phyloP scores from a whole-genome alignment of 2,329 filamentous ascomycete species.

The Beauveria rudraprayagi region DNA sequence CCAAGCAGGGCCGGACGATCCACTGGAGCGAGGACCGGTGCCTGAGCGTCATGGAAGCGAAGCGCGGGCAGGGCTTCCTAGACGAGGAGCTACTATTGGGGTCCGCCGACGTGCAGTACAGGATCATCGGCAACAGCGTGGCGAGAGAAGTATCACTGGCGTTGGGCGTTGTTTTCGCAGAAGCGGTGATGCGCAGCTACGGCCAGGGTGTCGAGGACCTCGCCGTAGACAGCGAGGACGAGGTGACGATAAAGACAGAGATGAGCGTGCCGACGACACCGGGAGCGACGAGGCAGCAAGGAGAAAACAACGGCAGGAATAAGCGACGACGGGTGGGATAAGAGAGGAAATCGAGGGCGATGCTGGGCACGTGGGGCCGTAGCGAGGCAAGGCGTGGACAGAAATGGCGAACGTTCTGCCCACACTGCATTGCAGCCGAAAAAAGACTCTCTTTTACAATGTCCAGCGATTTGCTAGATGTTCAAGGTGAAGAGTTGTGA shows the following conservation, averaged over 20 bases:
- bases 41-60: constrained; percentile 57
- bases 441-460: background rate
- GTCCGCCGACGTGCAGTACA: constrained; percentile 43
- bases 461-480: background rate
- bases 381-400: background rate
- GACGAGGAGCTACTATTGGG: constrained; percentile 67
- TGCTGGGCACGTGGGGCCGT: background rate
- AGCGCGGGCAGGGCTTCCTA: constrained; percentile 61
- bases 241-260: background rate
- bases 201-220: background rate
- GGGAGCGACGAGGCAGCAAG: background rate
- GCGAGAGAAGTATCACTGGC: constrained; percentile 59
- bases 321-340: background rate
- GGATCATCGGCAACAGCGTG: constrained; percentile 70
- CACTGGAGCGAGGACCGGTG: constrained; percentile 60
- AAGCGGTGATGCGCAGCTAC: constrained; percentile 36
- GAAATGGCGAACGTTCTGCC: too few relatives aligned
- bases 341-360: background rate
- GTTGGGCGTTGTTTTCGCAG: constrained; percentile 54
- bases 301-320: background rate
- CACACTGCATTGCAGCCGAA: too few relatives aligned
- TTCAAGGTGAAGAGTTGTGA: background rate
- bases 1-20: constrained; percentile 43
- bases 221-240: background rate
- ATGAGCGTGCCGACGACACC: too few relatives aligned